Percentiles rank a stretch among this genome's conserved stretches.
phyloP scores from a whole-genome alignment of 225 moss, liverwort and hornwort genomes.

The Thuidium tamariscinum region DNA sequence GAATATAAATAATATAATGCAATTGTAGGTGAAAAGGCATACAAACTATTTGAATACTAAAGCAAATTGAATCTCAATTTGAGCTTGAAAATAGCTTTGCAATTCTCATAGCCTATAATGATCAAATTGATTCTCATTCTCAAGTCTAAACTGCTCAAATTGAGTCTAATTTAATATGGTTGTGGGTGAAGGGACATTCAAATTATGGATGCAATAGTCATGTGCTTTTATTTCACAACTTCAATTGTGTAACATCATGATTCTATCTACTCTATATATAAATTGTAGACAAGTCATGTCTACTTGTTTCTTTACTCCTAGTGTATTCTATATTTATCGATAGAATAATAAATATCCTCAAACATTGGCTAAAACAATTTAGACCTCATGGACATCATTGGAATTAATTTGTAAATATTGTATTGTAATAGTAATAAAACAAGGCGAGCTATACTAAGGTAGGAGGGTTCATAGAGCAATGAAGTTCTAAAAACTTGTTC shows the following conservation, averaged over 20 bases:
- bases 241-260: fast-evolving
- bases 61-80: neutral
- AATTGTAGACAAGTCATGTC: neutral
- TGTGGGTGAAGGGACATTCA: fast-evolving
- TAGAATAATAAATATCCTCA: neutral
- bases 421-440: fast-evolving
- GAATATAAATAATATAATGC: neutral
- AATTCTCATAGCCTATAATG: neutral
- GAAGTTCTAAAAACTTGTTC: fast-evolving
- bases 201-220: neutral
- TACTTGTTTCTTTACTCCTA: neutral
- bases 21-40: neutral
- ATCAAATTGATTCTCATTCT: no score
- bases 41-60: neutral
- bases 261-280: neutral
- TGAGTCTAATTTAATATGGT: no score
- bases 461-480: fast-evolving
- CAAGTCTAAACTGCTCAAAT: no score
- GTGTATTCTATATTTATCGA: neutral
- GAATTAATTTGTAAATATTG: neutral
- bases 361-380: neutral
- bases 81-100: neutral
- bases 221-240: neutral
- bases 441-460: fast-evolving
- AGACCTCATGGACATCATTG: fast-evolving